phyloP scores from a whole-genome alignment of 2,329 filamentous ascomycete species.

The Diaporthe ilicicola region DNA sequence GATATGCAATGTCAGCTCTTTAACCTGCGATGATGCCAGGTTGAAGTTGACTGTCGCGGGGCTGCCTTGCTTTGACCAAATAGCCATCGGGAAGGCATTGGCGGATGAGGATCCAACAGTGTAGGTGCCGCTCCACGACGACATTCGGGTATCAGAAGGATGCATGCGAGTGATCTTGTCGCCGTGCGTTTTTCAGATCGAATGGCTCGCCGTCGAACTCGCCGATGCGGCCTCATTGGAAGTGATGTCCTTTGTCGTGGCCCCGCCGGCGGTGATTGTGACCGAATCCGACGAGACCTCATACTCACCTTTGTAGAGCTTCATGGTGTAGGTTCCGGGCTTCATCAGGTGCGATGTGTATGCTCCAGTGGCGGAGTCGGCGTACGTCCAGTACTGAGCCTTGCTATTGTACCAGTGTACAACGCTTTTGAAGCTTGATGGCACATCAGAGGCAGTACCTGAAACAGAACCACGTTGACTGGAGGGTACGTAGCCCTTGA shows the following conservation, averaged over 20 bases:
- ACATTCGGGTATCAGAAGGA: slow-evolving; percentile 62
- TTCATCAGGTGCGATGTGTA: slow-evolving; percentile 74
- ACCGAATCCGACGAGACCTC: slow-evolving; percentile 60
- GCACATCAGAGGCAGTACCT: slow-evolving; percentile 67
- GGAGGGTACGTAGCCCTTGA: slow-evolving; percentile 66
- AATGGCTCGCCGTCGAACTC: slow-evolving; percentile 64
- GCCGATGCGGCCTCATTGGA: slow-evolving; percentile 57
- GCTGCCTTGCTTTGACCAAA: slow-evolving; percentile 58
- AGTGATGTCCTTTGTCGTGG: slow-evolving; percentile 59
- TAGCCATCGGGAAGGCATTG: slow-evolving; percentile 64
- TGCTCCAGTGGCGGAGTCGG: slow-evolving; percentile 57
- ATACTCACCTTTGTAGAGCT: slow-evolving; percentile 68
- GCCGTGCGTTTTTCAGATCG: slow-evolving; percentile 66
- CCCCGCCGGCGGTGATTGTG: slow-evolving; percentile 57
- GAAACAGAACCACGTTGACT: slow-evolving; percentile 66
- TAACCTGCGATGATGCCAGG: slow-evolving; percentile 48
- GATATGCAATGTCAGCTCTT: slow-evolving; percentile 59
- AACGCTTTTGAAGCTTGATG: slow-evolving; percentile 61
- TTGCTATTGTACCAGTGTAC: slow-evolving; percentile 72
- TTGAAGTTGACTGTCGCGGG: slow-evolving; percentile 61
- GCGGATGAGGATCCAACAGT: slow-evolving; percentile 58
- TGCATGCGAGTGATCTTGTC: slow-evolving; percentile 68
- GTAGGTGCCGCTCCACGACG: slow-evolving; percentile 58
- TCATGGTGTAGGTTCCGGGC: slow-evolving; percentile 74
- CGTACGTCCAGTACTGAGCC: slow-evolving; percentile 71